Base-by-base conservation (phyloP, 768 basidiomycete species). In the Kwoniella botswanensis region DNA sequence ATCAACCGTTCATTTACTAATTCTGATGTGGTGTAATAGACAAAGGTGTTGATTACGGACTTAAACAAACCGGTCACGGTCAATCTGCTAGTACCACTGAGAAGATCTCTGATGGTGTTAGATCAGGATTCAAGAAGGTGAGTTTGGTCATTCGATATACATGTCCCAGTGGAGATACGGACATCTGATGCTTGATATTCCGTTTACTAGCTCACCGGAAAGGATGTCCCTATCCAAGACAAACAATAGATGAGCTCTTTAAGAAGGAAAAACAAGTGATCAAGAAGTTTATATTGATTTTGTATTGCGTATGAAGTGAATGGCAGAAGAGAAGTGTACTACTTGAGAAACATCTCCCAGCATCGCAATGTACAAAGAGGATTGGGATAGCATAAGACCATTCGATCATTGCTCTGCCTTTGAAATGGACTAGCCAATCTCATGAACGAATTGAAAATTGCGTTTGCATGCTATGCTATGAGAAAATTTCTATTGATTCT, bases 101-200 rank as follows among this genome's bases (percentile, higher is more conserved):
- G 67, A 76, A 76, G 67, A 76, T 76, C 75, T 76, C 75, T 54
- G 75, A 76, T 59, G 75, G 75, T 41, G n/a, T 76, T 56, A 60
- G 75, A 52, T 57, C 66, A 7, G 75, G 62, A 17, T 71, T 76
- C 70, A 73, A 76, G 63, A 76, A 76, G 75, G 72, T 76, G 26
- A 42, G 55, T 26, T 26, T 26, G 26, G 26, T 26, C 26, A 26
- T 26, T 26, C 26, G 2, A 26, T 26, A 26, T 26, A 26, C 1
- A 26, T 3, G 26, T 26, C 26, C 26, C 26, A 26, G 26, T 26
- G 26, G 26, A 26, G 26, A 26, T 26, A 26, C 26, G 26, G 26
- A 26, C 26, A 26, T 26, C 26, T 26, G 26, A 26, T 26, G 26
- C 26, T 26, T 26, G 26, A 3, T 26, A 26, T 26, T 26, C 26